Evolutionary conservation across 495 filamentous ascomycete species (phyloP).

Genomic region (Hyaloscypha finlandica): DNA sequence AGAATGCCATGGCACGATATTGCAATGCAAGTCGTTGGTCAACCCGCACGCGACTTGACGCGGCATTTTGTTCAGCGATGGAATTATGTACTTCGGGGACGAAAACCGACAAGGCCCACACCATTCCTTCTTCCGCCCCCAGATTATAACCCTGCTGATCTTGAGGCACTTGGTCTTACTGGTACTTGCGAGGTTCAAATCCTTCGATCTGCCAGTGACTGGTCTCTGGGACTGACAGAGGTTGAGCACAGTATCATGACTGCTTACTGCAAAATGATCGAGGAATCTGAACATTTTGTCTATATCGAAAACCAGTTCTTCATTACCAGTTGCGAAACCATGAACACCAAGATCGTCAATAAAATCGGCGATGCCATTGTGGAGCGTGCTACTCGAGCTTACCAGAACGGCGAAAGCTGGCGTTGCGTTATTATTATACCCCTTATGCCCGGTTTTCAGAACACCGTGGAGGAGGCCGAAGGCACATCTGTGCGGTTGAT

Average conservation of each 20-base stretch:
- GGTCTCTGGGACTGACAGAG: slow-evolving; percentile 88
- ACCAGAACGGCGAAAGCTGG: slow-evolving; percentile 86
- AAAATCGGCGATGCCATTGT: slow-evolving; percentile 94
- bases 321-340: slow-evolving; percentile 87
- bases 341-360: slow-evolving; percentile 87
- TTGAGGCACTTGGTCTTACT: slow-evolving; percentile 82
- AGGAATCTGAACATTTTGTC: slow-evolving; percentile 93
- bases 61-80: slow-evolving; percentile 98
- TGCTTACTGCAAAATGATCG: slow-evolving; percentile 92
- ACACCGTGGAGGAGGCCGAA: slow-evolving; percentile 90
- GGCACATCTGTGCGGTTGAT: slow-evolving; percentile 93
- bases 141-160: slow-evolving; percentile 81
- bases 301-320: slow-evolving; percentile 99
- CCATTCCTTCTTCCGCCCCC: slow-evolving; percentile 92
- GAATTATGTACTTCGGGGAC: slow-evolving; percentile 95
- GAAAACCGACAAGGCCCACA: slow-evolving; percentile 91
- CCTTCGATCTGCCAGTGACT: slow-evolving; percentile 82
- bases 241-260: slow-evolving; percentile 94
- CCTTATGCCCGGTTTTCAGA: slow-evolving; percentile 97
- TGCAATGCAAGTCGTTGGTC: slow-evolving; percentile 96
- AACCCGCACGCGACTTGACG: slow-evolving; percentile 91
- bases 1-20: slow-evolving; percentile 99
- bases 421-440: slow-evolving; percentile 93
- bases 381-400: slow-evolving; percentile 83
- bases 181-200: slow-evolving; percentile 98